Conservation (phyloP, 83 land plant genomes). For the Thuja plicata region DNA sequence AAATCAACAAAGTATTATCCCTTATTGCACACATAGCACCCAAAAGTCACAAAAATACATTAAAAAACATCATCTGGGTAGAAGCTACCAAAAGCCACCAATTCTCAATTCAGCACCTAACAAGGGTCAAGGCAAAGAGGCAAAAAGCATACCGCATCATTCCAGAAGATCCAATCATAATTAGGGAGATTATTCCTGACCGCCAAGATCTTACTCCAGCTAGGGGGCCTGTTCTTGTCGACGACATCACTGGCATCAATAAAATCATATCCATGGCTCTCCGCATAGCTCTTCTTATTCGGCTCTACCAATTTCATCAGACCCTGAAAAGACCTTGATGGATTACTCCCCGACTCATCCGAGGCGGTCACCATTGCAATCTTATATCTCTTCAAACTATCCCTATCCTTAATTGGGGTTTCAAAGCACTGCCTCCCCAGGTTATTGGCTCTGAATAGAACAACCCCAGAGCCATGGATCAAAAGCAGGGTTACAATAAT, state of each 20-base stretch:
- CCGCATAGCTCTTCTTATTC: constrained; percentile 47
- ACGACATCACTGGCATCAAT: constrained; percentile 49
- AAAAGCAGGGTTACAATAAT: constrained; percentile 4
- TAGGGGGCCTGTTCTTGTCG: constrained; percentile 57
- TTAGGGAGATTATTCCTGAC: constrained; percentile 32
- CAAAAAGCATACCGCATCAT: constrained; percentile 53
- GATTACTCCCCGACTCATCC: constrained; percentile 24
- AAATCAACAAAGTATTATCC: not conserved
- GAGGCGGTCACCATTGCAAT: constrained; percentile 67
- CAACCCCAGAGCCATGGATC: constrained; percentile 22
- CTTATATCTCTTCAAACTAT: constrained; percentile 2
- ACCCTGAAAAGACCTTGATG: constrained; percentile 43
- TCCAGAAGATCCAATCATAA: constrained; percentile 76
- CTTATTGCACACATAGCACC: not conserved
- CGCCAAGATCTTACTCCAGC: constrained; percentile 76
- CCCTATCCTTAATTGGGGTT: not conserved
- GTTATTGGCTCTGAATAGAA: constrained; percentile 36
- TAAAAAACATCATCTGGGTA: not conserved
- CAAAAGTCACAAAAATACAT: not conserved
- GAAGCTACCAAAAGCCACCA: not conserved
- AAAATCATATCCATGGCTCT: constrained; percentile 52
- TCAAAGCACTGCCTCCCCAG: constrained; percentile 31
- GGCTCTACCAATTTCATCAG: constrained; percentile 46
- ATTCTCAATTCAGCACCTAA: not conserved
- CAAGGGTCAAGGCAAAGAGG: not conserved